These are phyloP conservation scores for Solanum hybrid DNA, from an alignment of 305 asterid species.

Conservation along the genomic window DNA sequence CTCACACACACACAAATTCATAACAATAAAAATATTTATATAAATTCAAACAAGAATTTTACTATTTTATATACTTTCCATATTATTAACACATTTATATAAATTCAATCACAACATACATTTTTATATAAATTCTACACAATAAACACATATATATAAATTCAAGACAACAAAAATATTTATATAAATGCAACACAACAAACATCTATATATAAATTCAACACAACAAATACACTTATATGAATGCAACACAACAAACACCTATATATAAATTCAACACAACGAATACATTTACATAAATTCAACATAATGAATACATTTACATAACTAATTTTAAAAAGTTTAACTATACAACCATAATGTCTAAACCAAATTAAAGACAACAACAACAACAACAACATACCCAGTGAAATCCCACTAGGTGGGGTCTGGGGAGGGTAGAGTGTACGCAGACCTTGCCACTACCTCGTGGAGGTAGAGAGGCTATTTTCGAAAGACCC, in stretches of 20 bases:
- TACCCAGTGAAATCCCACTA: too few relatives aligned
- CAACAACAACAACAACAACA: too few relatives aligned
- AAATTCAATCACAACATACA: background rate
- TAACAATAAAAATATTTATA: background rate
- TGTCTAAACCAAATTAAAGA: background rate
- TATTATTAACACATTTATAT: background rate
- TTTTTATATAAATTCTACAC: background rate
- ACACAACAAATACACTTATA: background rate
- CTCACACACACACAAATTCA: background rate
- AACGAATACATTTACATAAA: too few relatives aligned
- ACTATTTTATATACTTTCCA: background rate
- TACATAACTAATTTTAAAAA: too few relatives aligned
- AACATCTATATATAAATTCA: background rate
- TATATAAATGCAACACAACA: background rate
- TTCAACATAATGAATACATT: background rate
- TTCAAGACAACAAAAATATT: background rate
- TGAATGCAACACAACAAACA: background rate
- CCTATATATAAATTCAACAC: background rate
- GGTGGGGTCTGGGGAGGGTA: too few relatives aligned
- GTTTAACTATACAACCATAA: background rate
- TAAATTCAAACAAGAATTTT: background rate
- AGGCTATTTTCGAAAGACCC: too few relatives aligned
- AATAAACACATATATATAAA: too few relatives aligned
- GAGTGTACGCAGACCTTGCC: too few relatives aligned
- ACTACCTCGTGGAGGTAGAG: too few relatives aligned